Base-by-base conservation (phyloP, 1,284 basidiomycete genomes). In the Cryptococcus jaspeensis region DNA sequence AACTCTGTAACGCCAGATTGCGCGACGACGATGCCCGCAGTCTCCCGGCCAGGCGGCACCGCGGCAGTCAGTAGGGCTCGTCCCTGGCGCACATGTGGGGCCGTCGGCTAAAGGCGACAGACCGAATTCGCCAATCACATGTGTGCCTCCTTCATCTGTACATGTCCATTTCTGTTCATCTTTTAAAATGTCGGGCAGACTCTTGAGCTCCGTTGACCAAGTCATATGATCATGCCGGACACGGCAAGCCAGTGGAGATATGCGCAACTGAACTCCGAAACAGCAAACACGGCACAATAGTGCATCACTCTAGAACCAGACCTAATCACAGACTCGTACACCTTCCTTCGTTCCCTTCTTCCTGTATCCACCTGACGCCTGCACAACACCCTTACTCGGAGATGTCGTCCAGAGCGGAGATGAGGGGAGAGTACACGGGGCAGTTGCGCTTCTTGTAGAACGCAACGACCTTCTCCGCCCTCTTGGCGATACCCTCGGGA, bases 381-480 rank as follows among this genome's bases (percentile, higher is more conserved):
- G 5, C 15, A 18, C 11, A 43, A 5, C n/a, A 43, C 41, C 41
- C 53, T 50, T 67, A 62, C 56, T 73, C 71, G 60, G 57, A 53
- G 50, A 72, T 63, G 37, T 70, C 69, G 57, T 74, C 69, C 49
- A 75, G 65, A 55, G 78, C 78, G 50, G 74, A 75, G 73, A 86
- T 79, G 49, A 96, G 80, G 43, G 92, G 92, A 57, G 90, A 92
- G 63, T 86, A 81, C 58, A 93, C 82, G 55, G 84, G 81, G 55
- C 81, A 81, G 44, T 87, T 87, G 79, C 84, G 84, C 79, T 87
- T 81, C 83, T 89, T 87, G 84, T 94, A 96, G 82, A 90, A 92
- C 60, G 83, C 83, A 64, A 91, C 84, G 57, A 93, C 85, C 83
- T 92, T 91, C 82, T 89, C 87, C 67, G 89, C 86, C 53, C 91